A percentile compares a stretch with the other conserved stretches of the same genome.
These are phyloP conservation scores for Pelargonium fulgidum DNA, from an alignment of 441 rosid species.

Conservation along the genomic window DNA sequence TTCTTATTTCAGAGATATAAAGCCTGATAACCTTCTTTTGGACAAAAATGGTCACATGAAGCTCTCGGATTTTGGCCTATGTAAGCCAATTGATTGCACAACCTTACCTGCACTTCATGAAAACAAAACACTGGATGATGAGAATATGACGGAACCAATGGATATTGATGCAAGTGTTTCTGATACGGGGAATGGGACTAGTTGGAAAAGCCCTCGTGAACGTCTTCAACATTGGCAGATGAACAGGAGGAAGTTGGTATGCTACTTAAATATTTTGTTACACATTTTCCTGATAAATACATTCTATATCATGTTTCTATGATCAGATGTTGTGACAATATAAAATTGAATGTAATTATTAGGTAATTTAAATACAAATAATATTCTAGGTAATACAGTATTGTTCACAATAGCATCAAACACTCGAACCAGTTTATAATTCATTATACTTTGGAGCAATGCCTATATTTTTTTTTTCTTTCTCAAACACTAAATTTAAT, in stretches of 20 bases:
- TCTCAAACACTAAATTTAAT: not conserved
- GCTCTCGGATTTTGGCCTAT: slow-evolving; percentile 95
- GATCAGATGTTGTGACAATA: not conserved
- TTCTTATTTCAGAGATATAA: slow-evolving; percentile 65
- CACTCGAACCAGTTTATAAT: not conserved
- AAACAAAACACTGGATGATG: slow-evolving; percentile 63
- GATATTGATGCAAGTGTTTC: slow-evolving; percentile 74
- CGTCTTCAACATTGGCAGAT: slow-evolving; percentile 99
- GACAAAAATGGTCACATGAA: slow-evolving; percentile 97
- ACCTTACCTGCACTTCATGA: slow-evolving; percentile 69
- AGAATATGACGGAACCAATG: slow-evolving; percentile 58
- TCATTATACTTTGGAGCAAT: slow-evolving; percentile 4
- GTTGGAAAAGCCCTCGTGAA: slow-evolving; percentile 81
- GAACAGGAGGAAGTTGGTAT: slow-evolving; percentile 88
- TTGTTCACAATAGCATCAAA: not conserved
- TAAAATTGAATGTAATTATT: not conserved
- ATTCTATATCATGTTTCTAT: not conserved
- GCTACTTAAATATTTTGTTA: not conserved
- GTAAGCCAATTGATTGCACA: slow-evolving; percentile 92
- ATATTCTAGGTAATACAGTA: slow-evolving; percentile 2
- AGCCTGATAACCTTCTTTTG: slow-evolving; percentile 90
- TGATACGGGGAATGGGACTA: slow-evolving; percentile 63
- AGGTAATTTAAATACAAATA: not conserved
- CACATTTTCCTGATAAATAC: not conserved
- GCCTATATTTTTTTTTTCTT: not conserved